Conservation (phyloP, 192 early-diverging fungal species). For the Coemansia sp. region DNA sequence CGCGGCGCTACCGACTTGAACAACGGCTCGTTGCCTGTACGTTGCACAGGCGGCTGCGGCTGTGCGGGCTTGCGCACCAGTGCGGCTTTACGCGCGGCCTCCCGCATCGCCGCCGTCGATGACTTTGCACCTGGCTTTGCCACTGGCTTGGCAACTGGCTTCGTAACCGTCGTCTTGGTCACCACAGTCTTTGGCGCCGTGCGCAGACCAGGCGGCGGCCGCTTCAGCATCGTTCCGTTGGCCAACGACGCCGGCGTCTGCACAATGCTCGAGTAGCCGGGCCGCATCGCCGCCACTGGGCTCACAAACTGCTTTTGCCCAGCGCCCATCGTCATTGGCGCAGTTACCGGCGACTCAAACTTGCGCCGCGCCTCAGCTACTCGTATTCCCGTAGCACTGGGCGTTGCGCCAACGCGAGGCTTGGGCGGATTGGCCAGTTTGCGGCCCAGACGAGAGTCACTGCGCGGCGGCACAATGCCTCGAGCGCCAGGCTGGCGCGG, state of each 20-base stretch:
- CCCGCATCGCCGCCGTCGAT: slow-evolving; percentile 45
- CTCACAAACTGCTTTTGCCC: slow-evolving; percentile 13
- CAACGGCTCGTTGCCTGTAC: slow-evolving; percentile 21
- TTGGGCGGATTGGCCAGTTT: not conserved
- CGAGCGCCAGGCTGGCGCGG: slow-evolving; percentile 21
- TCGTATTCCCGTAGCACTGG: slow-evolving; percentile 10
- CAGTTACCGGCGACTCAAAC: slow-evolving; percentile 24
- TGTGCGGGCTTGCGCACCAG: slow-evolving; percentile 11
- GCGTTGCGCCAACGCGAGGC: slow-evolving; percentile 3
- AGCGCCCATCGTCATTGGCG: not conserved
- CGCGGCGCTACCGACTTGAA: slow-evolving; percentile 32
- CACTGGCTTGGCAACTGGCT: no score
- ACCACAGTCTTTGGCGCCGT: slow-evolving; percentile 8
- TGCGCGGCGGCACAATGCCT: slow-evolving; percentile 23
- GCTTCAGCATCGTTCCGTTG: slow-evolving; percentile 2
- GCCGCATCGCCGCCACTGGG: slow-evolving; percentile 48
- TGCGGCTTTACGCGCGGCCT: slow-evolving; percentile 34
- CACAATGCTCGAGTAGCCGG: slow-evolving; percentile 36
- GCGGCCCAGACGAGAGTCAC: slow-evolving; percentile 17
- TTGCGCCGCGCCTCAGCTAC: slow-evolving; percentile 43
- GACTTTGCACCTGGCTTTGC: slow-evolving; percentile 16
- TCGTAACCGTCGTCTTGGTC: no score
- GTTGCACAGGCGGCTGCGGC: slow-evolving; percentile 6
- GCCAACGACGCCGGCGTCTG: slow-evolving; percentile 10
- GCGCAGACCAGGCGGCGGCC: not conserved